Evolutionary conservation across 176 grass and related monocot species (phyloP).

Genomic region (Bothriochloa decipiens): DNA sequence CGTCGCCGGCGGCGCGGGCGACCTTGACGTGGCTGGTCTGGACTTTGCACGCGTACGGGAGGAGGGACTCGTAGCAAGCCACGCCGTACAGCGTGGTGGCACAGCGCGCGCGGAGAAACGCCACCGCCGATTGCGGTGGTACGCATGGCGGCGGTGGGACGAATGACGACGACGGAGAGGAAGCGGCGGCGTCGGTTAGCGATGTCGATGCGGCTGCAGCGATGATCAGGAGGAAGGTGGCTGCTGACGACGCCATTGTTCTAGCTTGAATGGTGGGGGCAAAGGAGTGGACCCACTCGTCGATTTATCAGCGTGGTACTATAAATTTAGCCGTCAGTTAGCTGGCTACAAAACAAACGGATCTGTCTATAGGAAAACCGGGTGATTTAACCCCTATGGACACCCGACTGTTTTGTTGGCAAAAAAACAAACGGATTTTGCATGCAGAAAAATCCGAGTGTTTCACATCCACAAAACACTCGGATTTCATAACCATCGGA

Average conservation of each 20-base stretch:
- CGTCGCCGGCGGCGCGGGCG: conserved; percentile 50
- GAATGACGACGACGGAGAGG: not conserved
- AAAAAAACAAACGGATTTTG: too few relatives aligned
- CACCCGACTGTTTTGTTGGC: too few relatives aligned
- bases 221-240: not conserved
- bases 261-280: not conserved
- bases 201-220: not conserved
- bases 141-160: not conserved
- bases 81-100: conserved; percentile 30
- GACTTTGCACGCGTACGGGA: conserved; percentile 46
- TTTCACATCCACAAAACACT: too few relatives aligned
- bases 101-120: conserved; percentile 49
- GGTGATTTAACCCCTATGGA: too few relatives aligned
- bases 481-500: too few relatives aligned
- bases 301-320: not conserved
- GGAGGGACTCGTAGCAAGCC: conserved; percentile 54
- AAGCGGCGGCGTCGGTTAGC: not conserved
- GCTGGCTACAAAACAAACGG: not conserved
- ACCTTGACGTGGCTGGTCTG: conserved; percentile 46
- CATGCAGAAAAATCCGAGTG: too few relatives aligned
- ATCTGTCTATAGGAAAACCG: too few relatives aligned
- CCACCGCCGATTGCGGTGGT: not conserved
- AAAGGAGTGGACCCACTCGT: not conserved
- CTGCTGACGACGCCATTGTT: conserved; percentile 2
- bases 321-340: not conserved